These are phyloP conservation scores for Candida freyschussii DNA, from an alignment of 1,139 yeast species.

Conservation along the genomic window DNA sequence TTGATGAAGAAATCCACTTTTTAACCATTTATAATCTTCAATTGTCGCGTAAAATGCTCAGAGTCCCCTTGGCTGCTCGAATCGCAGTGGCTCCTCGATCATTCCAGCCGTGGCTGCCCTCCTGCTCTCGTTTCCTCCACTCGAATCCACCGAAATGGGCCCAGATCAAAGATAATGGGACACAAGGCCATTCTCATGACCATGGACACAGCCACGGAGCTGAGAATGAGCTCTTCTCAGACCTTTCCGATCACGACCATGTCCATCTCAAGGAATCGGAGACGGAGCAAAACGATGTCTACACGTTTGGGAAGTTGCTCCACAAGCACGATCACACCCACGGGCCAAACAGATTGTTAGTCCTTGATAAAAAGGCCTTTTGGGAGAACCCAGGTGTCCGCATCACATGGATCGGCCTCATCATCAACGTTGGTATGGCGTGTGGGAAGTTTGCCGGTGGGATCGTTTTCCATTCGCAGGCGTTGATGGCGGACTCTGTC, in stretches of 20 bases:
- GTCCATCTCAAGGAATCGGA: slow-evolving; percentile 36
- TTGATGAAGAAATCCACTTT: too few species aligned
- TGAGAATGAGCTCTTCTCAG: slow-evolving; percentile 14
- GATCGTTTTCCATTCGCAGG: slow-evolving; percentile 87
- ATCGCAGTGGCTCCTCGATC: too few species aligned
- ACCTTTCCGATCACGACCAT: slow-evolving; percentile 31
- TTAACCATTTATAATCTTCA: too few species aligned
- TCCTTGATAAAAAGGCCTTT: slow-evolving; percentile 35
- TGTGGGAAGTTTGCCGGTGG: slow-evolving; percentile 87
- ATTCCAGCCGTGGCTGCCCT: too few species aligned
- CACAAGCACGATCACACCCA: slow-evolving; percentile 31
- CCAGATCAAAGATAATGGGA: slow-evolving; percentile 7
- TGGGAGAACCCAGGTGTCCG: slow-evolving; percentile 78
- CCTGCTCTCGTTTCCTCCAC: slow-evolving; percentile 6
- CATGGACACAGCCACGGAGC: too few species aligned
- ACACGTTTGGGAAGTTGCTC: slow-evolving; percentile 27
- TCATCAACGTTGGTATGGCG: slow-evolving; percentile 83
- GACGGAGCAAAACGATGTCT: slow-evolving; percentile 33
- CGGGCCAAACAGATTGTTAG: slow-evolving; percentile 34
- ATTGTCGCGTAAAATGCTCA: too few species aligned
- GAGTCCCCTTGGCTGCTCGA: too few species aligned
- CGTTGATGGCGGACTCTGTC: slow-evolving; percentile 88
- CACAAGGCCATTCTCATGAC: slow-evolving; percentile 17
- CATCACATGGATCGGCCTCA: slow-evolving; percentile 87
- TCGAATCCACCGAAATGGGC: slow-evolving; percentile 4